Conservation (phyloP, 345 rosid genomes). For the Citrus cavaleriei region DNA sequence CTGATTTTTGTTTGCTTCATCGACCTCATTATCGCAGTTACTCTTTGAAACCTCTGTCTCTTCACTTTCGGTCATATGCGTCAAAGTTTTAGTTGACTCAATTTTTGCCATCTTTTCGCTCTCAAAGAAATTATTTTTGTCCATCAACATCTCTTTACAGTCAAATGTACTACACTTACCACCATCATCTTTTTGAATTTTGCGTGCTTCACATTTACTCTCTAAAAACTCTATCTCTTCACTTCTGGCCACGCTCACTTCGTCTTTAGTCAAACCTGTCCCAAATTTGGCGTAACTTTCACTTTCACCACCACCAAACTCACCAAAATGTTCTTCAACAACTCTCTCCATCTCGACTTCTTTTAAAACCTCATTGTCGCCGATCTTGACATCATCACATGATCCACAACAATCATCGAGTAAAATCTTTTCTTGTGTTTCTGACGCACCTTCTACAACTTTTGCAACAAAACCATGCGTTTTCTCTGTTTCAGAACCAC, state of each 20-base stretch:
- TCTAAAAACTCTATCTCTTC: slow-evolving; percentile 14
- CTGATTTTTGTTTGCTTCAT: background rate
- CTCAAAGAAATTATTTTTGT: background rate
- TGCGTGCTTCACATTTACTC: background rate
- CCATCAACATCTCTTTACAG: background rate
- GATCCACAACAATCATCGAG: slow-evolving; percentile 2
- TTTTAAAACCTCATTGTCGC: background rate
- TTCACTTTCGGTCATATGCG: background rate
- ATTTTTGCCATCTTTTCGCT: background rate
- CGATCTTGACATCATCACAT: background rate
- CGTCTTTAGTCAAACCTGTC: background rate
- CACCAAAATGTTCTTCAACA: background rate
- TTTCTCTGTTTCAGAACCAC: slow-evolving; percentile 1
- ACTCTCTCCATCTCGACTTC: slow-evolving; percentile 4
- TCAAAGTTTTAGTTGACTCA: background rate
- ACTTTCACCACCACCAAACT: background rate
- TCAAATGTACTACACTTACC: background rate
- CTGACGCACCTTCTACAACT: background rate
- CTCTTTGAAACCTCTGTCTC: slow-evolving; percentile 11
- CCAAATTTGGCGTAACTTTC: background rate
- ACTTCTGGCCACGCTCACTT: background rate
- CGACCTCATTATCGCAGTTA: background rate
- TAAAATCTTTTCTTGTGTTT: background rate
- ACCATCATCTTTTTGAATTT: background rate
- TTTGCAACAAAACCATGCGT: slow-evolving; percentile 21